Base-by-base conservation (phyloP, 2,329 filamentous ascomycete species). In the Cyphellophora attinorum region DNA sequence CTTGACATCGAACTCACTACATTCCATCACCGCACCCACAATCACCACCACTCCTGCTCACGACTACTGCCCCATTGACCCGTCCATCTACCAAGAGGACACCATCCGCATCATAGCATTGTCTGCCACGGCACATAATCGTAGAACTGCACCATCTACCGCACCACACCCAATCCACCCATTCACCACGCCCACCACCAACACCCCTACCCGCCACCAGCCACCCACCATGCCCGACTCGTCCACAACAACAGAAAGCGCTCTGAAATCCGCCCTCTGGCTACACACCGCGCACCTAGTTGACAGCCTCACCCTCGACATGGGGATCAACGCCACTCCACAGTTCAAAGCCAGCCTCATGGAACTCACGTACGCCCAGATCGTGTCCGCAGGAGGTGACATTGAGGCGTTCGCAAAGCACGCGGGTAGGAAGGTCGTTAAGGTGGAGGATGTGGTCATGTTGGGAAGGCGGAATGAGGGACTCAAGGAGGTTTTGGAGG, bases 341-440 rank as follows among this genome's bases (percentile, higher is more conserved):
- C 85, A 93, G 52, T 94, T 93, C 57, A 93, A 93, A 47, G 85
- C 81, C 6, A 75, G 81, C 0, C 58, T 93, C 52, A 91, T 84
- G 1, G 86, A 94, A 57, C 74, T 93, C 58, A 81, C 89, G 5
- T 94, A 84, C 77, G 73, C 78, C 1, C 86, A 93, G 48, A 81
- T 94, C 73, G 71, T 72, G 47, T 71, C 63, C 17, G 60, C 67
- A 13, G 64, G 72, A 15, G 62, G 65, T 37, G 79, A 83, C 53
- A 60, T 83, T 12, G 77, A 82, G 49, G 65, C 67, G 5, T 80
- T 80, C 54, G 71, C 76, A 10, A 71, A 67, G 61, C 91, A 98
- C 59, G 89, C 84, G 8, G 81, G 83, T 1, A 74, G 89, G 16
- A 76, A 74, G 2, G 88, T 80, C 1, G 73, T 98, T 46, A 85